phyloP scores from a whole-genome alignment of 139 green algal genomes.

The Tetratostichococcus sp. region DNA sequence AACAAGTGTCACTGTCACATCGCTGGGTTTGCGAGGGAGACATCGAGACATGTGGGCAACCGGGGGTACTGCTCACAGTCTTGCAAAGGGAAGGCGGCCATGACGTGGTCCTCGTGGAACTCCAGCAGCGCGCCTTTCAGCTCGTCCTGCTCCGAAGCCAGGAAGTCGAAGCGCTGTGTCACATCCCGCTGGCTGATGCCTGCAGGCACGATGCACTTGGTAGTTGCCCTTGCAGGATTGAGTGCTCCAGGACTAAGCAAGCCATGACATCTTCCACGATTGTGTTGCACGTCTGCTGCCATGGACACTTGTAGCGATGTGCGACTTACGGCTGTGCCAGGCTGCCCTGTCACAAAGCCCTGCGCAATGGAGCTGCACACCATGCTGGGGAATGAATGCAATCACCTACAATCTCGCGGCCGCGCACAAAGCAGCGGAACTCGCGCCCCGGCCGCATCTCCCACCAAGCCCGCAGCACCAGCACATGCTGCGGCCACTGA shows the following conservation, averaged over 20 bases:
- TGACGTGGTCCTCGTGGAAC: constrained; percentile 43
- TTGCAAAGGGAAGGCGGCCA: constrained; percentile 29
- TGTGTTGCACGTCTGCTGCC: no score
- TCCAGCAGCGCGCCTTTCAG: constrained; percentile 29
- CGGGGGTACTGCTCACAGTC: constrained; percentile 45
- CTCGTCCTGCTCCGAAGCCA: constrained; percentile 21
- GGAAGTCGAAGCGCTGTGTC: constrained; percentile 54
- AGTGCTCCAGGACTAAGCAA: no score
- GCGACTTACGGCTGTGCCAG: no score
- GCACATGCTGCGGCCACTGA: constrained; percentile 23
- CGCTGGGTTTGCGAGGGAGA: no score
- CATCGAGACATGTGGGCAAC: no score
- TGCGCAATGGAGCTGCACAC: no score
- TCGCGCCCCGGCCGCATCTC: constrained; percentile 78
- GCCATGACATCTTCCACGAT: no score
- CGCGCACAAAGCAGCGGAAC: constrained; percentile 87
- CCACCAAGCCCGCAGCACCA: constrained; percentile 75
- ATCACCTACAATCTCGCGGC: constrained; percentile 30
- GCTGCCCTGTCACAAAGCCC: no score
- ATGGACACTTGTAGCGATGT: no score
- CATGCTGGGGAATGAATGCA: no score
- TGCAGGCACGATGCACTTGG: constrained; percentile 24
- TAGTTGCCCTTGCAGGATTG: no score
- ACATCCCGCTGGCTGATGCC: constrained; percentile 77
- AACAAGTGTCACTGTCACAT: no score